These are phyloP conservation scores for Zymoseptoria ardabiliae DNA, from an alignment of 2,329 filamentous ascomycete species.

Conservation along the genomic window DNA sequence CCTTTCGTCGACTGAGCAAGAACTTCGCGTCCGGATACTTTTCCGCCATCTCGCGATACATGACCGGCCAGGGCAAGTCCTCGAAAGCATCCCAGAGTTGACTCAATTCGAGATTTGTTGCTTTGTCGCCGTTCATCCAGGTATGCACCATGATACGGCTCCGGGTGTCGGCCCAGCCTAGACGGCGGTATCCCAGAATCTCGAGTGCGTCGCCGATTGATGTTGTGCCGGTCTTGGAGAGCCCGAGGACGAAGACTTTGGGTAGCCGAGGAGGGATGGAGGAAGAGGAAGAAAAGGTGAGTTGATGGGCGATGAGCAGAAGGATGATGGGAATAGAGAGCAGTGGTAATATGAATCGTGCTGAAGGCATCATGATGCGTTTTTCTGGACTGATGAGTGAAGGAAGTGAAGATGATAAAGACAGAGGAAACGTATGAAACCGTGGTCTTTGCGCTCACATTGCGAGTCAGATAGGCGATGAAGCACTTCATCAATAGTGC, in stretches of 20 bases:
- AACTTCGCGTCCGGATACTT: slow-evolving; percentile 25
- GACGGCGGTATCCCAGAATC: slow-evolving; percentile 23
- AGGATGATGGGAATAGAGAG: not conserved
- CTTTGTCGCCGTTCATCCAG: slow-evolving; percentile 21
- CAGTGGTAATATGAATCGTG: not conserved
- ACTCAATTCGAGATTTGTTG: slow-evolving; percentile 19
- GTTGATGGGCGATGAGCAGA: not conserved
- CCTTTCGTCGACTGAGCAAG: slow-evolving; percentile 23
- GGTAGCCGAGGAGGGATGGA: slow-evolving; percentile 3
- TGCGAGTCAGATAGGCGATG: not conserved
- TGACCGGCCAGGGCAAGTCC: slow-evolving; percentile 25
- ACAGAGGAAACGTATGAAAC: not conserved
- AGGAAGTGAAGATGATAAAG: not conserved
- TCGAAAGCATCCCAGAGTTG: slow-evolving; percentile 26
- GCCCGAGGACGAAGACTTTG: slow-evolving; percentile 27
- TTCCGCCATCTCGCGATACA: slow-evolving; percentile 25
- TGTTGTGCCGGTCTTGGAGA: slow-evolving; percentile 27
- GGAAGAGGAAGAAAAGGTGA: not conserved
- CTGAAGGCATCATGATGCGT: not conserved
- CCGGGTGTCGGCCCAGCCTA: slow-evolving; percentile 28
- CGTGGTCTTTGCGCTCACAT: not conserved
- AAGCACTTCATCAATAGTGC: not conserved
- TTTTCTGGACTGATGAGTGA: not conserved
- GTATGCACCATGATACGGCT: slow-evolving; percentile 25
- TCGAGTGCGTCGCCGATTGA: slow-evolving; percentile 27